A percentile compares a stretch with the other conserved stretches of the same genome.
These are phyloP conservation scores for Rhizopogon roseolus DNA, from an alignment of 768 basidiomycete genomes.

Conservation along the genomic window DNA sequence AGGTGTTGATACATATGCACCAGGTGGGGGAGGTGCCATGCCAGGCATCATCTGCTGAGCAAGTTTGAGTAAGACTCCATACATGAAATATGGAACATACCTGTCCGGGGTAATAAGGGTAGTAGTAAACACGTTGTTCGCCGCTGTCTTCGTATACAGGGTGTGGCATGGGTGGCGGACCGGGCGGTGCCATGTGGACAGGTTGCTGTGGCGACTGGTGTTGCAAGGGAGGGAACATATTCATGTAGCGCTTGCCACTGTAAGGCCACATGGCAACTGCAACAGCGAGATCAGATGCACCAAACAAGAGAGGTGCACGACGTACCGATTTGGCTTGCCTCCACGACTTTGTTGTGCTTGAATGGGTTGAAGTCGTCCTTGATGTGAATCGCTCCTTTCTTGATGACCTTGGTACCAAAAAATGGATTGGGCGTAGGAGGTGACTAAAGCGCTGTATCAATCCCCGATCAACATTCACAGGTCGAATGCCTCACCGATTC, in stretches of 20 bases:
- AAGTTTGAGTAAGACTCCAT: constrained; percentile 4
- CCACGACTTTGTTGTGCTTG: constrained; percentile 78
- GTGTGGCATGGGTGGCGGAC: constrained; percentile 65
- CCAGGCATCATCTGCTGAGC: constrained; percentile 78
- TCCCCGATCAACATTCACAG: neutral
- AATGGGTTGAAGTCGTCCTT: constrained; percentile 99
- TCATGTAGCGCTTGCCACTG: constrained; percentile 79
- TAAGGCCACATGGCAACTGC: constrained; percentile 82
- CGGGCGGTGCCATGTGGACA: constrained; percentile 61
- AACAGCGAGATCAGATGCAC: constrained; percentile 3
- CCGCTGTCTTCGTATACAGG: constrained; percentile 77
- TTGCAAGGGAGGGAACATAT: constrained; percentile 65
- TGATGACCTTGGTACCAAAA: constrained; percentile 77
- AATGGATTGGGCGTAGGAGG: constrained; percentile 72
- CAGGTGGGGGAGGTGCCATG: constrained; percentile 77
- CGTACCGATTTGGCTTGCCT: constrained; percentile 72
- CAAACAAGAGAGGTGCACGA: constrained; percentile 9
- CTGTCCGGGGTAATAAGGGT: constrained; percentile 77
- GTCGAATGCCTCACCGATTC: constrained; percentile 40
- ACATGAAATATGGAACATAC: constrained; percentile 28
- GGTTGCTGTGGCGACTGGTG: constrained; percentile 61
- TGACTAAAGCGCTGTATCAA: constrained; percentile 24
- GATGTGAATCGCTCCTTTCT: constrained; percentile 77
- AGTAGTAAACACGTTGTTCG: constrained; percentile 73
- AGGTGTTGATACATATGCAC: constrained; percentile 71